These are phyloP conservation scores for Geotrichum reessii DNA, from an alignment of 1,139 yeast species.

Conservation along the genomic window DNA sequence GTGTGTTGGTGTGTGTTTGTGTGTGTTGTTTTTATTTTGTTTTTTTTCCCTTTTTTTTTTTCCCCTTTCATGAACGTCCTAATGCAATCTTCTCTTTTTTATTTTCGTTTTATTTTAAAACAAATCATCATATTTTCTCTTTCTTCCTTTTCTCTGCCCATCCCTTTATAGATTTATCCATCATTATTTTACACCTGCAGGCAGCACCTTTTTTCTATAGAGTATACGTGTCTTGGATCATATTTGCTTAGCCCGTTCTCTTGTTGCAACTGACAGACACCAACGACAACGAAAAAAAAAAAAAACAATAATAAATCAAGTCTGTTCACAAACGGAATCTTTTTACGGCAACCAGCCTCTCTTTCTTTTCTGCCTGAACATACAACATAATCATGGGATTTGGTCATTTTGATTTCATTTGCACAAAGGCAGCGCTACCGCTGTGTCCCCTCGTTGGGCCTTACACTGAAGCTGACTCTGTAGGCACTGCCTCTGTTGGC, in stretches of 20 bases:
- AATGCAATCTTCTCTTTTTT: not conserved
- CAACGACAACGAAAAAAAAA: too few relatives aligned
- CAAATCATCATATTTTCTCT: not conserved
- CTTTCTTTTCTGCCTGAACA: not conserved
- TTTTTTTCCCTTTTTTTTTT: not conserved
- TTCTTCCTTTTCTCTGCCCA: not conserved
- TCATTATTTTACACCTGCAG: not conserved
- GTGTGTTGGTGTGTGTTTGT: not conserved
- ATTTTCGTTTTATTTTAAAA: not conserved
- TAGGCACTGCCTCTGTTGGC: conserved; percentile 39
- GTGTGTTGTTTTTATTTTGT: not conserved
- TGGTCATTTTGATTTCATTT: conserved; percentile 44
- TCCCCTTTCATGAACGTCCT: not conserved
- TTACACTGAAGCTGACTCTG: not conserved
- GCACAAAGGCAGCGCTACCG: not conserved
- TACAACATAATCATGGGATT: conserved; percentile 36
- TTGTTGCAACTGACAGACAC: not conserved
- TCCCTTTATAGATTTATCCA: not conserved
- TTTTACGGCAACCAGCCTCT: not conserved
- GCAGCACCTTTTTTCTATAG: not conserved
- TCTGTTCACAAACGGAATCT: too few relatives aligned
- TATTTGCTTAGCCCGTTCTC: not conserved
- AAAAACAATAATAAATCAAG: too few relatives aligned
- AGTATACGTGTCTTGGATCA: not conserved
- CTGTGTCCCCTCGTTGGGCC: not conserved